A percentile compares a stretch with the other conserved stretches of the same genome.
These are phyloP conservation scores for Rosa hybrid DNA, from an alignment of 331 rosid species.

Conservation along the genomic window DNA sequence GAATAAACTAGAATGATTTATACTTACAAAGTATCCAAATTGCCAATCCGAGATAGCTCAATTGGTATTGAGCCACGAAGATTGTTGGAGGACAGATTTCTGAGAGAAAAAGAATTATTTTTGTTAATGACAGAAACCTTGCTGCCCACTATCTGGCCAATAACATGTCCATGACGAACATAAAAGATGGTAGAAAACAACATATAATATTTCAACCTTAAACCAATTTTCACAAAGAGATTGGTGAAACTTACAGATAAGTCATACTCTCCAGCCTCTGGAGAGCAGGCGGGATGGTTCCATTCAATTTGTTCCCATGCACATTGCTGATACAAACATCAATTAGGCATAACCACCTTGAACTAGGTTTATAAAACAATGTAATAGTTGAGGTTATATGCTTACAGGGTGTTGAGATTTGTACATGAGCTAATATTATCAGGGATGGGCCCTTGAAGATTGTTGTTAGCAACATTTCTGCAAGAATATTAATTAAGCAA, in stretches of 20 bases:
- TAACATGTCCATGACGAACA: neutral
- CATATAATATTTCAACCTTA: neutral
- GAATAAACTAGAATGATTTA: neutral
- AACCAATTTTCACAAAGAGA: neutral
- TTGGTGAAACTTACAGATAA: constrained; percentile 69
- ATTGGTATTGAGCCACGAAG: constrained; percentile 79
- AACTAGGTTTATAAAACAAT: constrained; percentile 6
- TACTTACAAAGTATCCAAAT: constrained; percentile 93
- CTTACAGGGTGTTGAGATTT: constrained; percentile 97
- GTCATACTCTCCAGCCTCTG: constrained; percentile 98
- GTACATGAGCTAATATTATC: constrained; percentile 79
- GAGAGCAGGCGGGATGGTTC: constrained; percentile 69
- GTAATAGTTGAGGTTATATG: constrained; percentile 12
- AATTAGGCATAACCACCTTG: constrained; percentile 14
- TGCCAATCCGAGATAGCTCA: constrained; percentile 91
- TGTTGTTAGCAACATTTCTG: constrained; percentile 88
- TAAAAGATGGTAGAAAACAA: neutral
- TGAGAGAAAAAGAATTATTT: constrained; percentile 25
- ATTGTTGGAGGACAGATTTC: constrained; percentile 87
- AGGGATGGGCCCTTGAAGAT: constrained; percentile 85
- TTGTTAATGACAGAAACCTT: neutral
- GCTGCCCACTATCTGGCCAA: neutral
- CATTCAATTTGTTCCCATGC: constrained; percentile 89
- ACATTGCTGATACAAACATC: constrained; percentile 59
- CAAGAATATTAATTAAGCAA: constrained; percentile 8